Conservation (phyloP, 768 basidiomycete species). For the Guyanaporus albipodus region DNA sequence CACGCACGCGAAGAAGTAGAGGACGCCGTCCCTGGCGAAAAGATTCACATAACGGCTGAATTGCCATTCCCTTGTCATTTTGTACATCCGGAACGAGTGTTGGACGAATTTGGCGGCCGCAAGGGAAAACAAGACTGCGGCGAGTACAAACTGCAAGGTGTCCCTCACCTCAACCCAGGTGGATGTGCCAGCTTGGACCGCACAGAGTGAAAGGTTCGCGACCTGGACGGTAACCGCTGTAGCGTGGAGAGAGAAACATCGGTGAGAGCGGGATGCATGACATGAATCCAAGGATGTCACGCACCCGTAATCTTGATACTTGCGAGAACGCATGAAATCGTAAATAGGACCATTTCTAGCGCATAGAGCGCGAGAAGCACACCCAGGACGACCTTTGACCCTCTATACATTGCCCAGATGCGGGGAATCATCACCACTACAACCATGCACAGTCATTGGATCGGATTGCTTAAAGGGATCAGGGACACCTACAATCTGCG, state of each 20-base stretch:
- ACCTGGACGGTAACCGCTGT: background rate
- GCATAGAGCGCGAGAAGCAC: conserved; percentile 8
- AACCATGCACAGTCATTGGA: background rate
- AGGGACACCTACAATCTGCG: conserved; percentile 10
- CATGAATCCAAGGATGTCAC: background rate
- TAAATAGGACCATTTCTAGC: background rate
- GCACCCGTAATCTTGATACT: background rate
- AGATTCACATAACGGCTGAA: background rate
- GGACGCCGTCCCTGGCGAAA: conserved; percentile 1
- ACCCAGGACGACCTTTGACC: conserved; percentile 7
- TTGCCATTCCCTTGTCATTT: background rate
- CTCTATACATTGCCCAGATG: conserved; percentile 11
- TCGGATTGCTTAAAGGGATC: background rate
- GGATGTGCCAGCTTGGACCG: background rate
- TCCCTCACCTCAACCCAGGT: background rate
- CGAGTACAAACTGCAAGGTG: background rate
- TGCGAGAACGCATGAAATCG: background rate
- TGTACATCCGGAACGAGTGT: background rate
- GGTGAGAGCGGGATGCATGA: background rate
- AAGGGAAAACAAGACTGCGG: background rate
- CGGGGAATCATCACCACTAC: conserved; percentile 17
- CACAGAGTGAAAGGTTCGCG: background rate
- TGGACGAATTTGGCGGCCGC: background rate
- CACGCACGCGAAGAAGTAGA: conserved; percentile 10
- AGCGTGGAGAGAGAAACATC: background rate